Evolutionary conservation across 495 filamentous ascomycete genomes (phyloP), one percentile per base, ranked within the genome.

Genomic region (Talaromyces trachyspermus): DNA sequence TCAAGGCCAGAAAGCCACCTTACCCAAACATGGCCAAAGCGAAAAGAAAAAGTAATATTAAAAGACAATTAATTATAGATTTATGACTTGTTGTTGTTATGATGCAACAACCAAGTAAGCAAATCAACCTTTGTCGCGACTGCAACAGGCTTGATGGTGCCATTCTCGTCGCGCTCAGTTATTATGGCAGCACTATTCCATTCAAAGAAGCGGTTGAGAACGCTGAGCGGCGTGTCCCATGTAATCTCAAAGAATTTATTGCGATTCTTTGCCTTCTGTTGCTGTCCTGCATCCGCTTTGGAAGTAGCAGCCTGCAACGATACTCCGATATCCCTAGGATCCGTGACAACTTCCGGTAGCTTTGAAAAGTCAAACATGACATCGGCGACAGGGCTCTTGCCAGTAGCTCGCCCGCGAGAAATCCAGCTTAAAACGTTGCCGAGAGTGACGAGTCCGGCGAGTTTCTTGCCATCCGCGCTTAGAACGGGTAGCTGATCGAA

Each of bases 101-200:
- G 79, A 71, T 82, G 91, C 14, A 96, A 80, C 77, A 98, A 74
- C 80, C 86, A 98, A n/a, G 80, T 82, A 56, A 98, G 65, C 53
- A 98, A 61, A 70, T 98, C 92, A 14, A 98, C 92, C 76, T 98
- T 98, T 23, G 92, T 97, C 3, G 89, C 91, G 7, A 98, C 80
- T 14, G 94, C 92, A 26, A 89, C 72, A 5, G 94, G 89, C 69
- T 83, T 89, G 59, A 88, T 65, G 20, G 74, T 73, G 18, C 71
- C 78, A 51, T 69, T 71, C 29, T 64, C 68, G 43, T 73, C 72
- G 52, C 61, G 67, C 62, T 96, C 88, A 10, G 89, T 97, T 1
- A 97, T 88, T 41, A 97, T 77, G 2, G 92, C 94, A 11, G 92
- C 89, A 58, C 84, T 89, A 64, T 97, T 97, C 87, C 94, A 96